These are phyloP conservation scores for Jaltomata sinuosa DNA, from an alignment of 257 asterid genomes.

Conservation along the genomic window DNA sequence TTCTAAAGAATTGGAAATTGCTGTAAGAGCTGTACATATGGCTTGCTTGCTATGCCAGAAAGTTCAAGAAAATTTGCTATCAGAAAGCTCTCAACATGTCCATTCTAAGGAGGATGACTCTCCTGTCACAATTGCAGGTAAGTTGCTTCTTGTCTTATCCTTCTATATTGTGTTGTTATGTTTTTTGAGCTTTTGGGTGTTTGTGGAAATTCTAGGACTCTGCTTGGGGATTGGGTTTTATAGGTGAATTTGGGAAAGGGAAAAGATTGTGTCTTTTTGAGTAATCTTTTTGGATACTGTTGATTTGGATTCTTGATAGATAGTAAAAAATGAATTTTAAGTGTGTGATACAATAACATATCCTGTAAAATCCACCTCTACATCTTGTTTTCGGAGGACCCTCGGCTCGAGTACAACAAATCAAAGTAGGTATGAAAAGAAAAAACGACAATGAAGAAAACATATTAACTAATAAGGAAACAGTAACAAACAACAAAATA, in stretches of 20 bases:
- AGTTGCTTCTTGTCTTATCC: neutral
- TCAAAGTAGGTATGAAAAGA: too few relatives aligned
- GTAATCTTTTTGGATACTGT: neutral
- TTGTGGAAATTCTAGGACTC: neutral
- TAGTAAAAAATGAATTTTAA: neutral
- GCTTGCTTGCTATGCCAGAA: slow-evolving; percentile 58
- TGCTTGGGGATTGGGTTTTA: neutral
- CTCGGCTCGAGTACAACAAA: too few relatives aligned
- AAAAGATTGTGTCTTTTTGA: neutral
- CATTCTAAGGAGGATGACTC: slow-evolving; percentile 70
- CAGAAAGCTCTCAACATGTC: slow-evolving; percentile 20
- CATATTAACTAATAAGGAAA: too few relatives aligned
- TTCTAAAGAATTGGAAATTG: slow-evolving; percentile 47
- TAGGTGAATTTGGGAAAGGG: neutral
- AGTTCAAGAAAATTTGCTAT: slow-evolving; percentile 42
- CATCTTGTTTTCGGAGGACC: too few relatives aligned
- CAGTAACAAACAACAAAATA: too few relatives aligned
- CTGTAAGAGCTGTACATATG: slow-evolving; percentile 83
- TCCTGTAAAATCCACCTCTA: too few relatives aligned
- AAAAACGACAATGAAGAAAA: too few relatives aligned
- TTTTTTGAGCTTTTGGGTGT: neutral
- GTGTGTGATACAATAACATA: too few relatives aligned
- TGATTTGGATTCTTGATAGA: too few relatives aligned
- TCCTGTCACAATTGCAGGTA: slow-evolving; percentile 80
- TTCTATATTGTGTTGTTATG: neutral